Percentiles rank a stretch among this genome's conserved stretches.
These are phyloP conservation scores for Ceratocystis harringtonii DNA, from an alignment of 2,329 filamentous ascomycete species.

Conservation along the genomic window DNA sequence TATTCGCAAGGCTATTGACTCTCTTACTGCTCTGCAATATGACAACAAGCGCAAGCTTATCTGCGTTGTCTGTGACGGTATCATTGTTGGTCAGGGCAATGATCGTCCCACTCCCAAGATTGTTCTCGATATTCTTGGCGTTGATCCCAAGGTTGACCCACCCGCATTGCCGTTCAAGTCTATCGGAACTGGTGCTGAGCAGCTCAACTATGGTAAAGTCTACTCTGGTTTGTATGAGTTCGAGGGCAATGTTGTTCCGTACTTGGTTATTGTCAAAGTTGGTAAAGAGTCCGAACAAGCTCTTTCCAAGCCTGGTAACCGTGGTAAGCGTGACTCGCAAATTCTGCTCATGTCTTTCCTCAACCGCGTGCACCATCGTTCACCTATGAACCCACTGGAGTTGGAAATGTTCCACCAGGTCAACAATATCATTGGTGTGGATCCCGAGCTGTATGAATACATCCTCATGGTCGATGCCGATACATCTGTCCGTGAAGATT, in stretches of 20 bases:
- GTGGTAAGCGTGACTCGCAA: slow-evolving; percentile 96
- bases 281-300: slow-evolving; percentile 89
- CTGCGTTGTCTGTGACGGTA: slow-evolving; percentile 89
- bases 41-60: slow-evolving; percentile 98
- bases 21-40: slow-evolving; percentile 83
- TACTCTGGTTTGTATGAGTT: slow-evolving; percentile 97
- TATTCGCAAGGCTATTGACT: slow-evolving; percentile 81
- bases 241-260: slow-evolving; percentile 94
- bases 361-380: slow-evolving; percentile 88
- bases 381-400: slow-evolving; percentile 89
- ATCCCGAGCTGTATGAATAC: slow-evolving; percentile 94
- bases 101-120: slow-evolving; percentile 96
- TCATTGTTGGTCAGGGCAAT: slow-evolving; percentile 91
- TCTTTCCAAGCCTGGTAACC: slow-evolving; percentile 89
- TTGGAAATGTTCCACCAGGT: slow-evolving; percentile 98
- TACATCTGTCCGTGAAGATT: slow-evolving; percentile 84
- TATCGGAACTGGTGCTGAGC: slow-evolving; percentile 72
- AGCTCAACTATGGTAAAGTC: slow-evolving; percentile 96
- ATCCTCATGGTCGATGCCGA: slow-evolving; percentile 96
- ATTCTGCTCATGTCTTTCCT: slow-evolving; percentile 93
- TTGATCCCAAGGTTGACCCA: slow-evolving; percentile 92
- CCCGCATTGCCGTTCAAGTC: slow-evolving; percentile 90
- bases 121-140: slow-evolving; percentile 88
- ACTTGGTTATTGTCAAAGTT: slow-evolving; percentile 89
- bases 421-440: slow-evolving; percentile 97